Evolutionary conservation across 2,329 filamentous ascomycete genomes (phyloP).

Genomic region (Ophiognomonia clavigignenti-juglandacearum): DNA sequence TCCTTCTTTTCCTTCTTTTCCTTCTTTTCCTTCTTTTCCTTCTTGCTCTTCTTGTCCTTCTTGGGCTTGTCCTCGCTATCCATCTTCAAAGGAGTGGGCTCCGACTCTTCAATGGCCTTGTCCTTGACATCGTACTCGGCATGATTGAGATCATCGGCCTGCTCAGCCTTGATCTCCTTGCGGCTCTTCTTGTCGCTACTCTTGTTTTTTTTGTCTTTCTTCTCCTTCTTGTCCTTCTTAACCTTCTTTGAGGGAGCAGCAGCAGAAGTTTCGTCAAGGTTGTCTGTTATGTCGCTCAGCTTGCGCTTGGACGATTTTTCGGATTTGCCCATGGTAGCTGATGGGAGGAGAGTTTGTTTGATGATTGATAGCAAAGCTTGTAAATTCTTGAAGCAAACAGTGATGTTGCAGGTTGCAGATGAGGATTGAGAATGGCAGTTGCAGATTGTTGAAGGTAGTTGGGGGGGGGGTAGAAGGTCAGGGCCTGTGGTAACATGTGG

Average conservation of each 20-base stretch:
- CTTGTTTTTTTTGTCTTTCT: neutral
- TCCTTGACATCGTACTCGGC: conserved; percentile 11
- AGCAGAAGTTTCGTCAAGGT: neutral
- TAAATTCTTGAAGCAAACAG: neutral
- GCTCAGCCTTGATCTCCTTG: conserved; percentile 7
- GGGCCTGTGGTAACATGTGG: too few relatives aligned
- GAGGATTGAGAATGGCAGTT: neutral
- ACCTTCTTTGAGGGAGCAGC: conserved; percentile 2
- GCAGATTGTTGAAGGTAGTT: neutral
- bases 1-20: conserved; percentile 1
- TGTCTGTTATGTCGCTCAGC: conserved; percentile 7
- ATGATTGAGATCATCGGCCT: conserved; percentile 3
- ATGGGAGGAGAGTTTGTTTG: neutral
- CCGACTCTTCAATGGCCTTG: conserved; percentile 1
- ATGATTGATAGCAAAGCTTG: neutral
- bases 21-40: conserved; percentile 10
- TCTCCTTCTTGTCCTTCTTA: conserved; percentile 10
- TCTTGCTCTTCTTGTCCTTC: conserved; percentile 5
- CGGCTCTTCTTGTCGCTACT: conserved; percentile 1
- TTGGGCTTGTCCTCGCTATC: neutral
- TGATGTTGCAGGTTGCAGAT: neutral
- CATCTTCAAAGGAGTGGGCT: neutral
- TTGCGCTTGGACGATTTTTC: conserved; percentile 15
- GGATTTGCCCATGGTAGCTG: conserved; percentile 7
- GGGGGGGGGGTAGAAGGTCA: too few relatives aligned